Conservation (phyloP, 768 basidiomycete genomes). For the Hypholoma fasciculare region DNA sequence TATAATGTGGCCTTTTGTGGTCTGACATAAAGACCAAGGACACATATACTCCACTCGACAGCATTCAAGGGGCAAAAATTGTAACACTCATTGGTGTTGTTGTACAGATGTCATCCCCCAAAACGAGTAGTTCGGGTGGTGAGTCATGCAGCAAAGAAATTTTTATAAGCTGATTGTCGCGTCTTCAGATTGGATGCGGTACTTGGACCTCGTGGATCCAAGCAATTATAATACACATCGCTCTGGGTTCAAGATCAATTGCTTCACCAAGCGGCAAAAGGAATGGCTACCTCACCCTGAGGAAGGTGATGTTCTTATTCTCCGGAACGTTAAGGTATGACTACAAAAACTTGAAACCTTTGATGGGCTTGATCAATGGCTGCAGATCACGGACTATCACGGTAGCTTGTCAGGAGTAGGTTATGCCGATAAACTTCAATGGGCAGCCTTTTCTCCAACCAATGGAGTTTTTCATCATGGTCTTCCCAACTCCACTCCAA, state of each 20-base stretch:
- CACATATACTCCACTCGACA: constrained; percentile 16
- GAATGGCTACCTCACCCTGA: constrained; percentile 53
- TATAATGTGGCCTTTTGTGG: not conserved
- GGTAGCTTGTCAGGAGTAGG: constrained; percentile 39
- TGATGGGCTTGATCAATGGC: not conserved
- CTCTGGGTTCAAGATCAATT: constrained; percentile 39
- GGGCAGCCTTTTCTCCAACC: constrained; percentile 53
- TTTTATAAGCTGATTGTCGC: not conserved
- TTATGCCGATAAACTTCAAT: constrained; percentile 46
- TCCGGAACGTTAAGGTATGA: constrained; percentile 50
- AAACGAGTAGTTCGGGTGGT: constrained; percentile 24
- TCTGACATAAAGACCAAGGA: constrained; percentile 6
- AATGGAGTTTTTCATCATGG: constrained; percentile 38
- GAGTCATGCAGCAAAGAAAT: not conserved
- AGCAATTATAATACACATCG: constrained; percentile 37
- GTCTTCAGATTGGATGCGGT: constrained; percentile 45
- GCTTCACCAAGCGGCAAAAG: constrained; percentile 47
- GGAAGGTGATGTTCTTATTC: constrained; percentile 50
- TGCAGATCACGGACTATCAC: constrained; percentile 33
- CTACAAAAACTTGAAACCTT: not conserved
- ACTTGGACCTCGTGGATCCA: constrained; percentile 52
- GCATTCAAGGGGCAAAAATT: constrained; percentile 18
- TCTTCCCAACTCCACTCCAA: constrained; percentile 34
- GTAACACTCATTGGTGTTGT: constrained; percentile 14
- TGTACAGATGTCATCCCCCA: constrained; percentile 9